Base-by-base conservation (phyloP, 495 filamentous ascomycete species). In the Endocarpon pusillum region DNA sequence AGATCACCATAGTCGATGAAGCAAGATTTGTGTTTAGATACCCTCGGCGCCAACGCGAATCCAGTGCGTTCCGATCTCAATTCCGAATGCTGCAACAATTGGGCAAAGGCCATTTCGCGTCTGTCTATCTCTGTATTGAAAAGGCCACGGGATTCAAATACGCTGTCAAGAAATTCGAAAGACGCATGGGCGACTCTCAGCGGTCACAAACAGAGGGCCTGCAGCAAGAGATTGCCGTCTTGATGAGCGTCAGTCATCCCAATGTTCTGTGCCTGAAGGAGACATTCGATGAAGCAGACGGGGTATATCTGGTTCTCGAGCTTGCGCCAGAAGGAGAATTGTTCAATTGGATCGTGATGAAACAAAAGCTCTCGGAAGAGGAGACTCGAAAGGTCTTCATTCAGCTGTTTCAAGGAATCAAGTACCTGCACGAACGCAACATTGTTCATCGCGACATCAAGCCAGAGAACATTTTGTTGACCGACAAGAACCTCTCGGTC, bases 371-470 rank as follows among this genome's bases (percentile, higher is more conserved):
- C 38, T 75, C 71, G 3, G 91, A 99, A 51, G 58, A 58, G 3
- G 81, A 99, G 45, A 66, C 80, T 10, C 72, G 85, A 17, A 86
- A 80, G 49, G 66, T 96, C 4, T 94, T 99, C 45, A 59, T 72
- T 8, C 91, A 99, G 52, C 57, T 99, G 11, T 92, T 99, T 41
- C 77, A 94, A 37, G 91, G 81, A 2, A 62, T 96, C 35, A 94
- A 92, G 46, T 94, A 96, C 54, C 44, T 99, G 89, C 91, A 99
- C 53, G 91, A 96, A 34, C 81, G 91, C 42, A 86, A 84, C 43
- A 93, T 96, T 46, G 87, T 94, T 5, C 91, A 99, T 54, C 81
- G 91, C 32, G 91, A 99, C 45, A 93, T 99, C 49, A 99, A 99
- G 53, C 91, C 91, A 1, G 91, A 99, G 52, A 99, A 99, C 40